Conservation (phyloP, 2,329 filamentous ascomycete genomes). For the Colletotrichum eremochloae region DNA sequence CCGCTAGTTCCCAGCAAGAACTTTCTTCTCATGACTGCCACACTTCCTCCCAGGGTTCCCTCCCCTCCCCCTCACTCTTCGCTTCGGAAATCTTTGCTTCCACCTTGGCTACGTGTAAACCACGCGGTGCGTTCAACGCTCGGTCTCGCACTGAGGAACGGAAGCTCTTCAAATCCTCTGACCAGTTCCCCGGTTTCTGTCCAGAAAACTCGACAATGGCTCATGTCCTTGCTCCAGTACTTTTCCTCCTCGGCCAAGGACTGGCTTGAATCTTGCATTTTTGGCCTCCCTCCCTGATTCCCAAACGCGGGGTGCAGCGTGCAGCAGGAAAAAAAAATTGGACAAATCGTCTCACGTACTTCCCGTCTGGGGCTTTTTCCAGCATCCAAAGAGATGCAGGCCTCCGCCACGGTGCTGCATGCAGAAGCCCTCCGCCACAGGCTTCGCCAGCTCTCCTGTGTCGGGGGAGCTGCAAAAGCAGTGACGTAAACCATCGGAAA, state of each 20-base stretch:
- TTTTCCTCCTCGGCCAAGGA: neutral
- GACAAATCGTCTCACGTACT: neutral
- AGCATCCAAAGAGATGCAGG: conserved; percentile 11
- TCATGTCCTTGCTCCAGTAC: neutral
- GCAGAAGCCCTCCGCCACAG: conserved; percentile 26
- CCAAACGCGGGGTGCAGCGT: conserved; percentile 38
- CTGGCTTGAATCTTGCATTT: neutral
- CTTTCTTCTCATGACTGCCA: conserved; percentile 3
- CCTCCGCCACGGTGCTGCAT: conserved; percentile 13
- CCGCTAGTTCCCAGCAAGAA: conserved; percentile 15
- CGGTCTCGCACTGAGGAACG: conserved; percentile 19
- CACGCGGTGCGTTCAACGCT: conserved; percentile 7
- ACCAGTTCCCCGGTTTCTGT: neutral
- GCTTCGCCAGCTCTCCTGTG: neutral
- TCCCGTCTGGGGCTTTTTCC: conserved; percentile 32
- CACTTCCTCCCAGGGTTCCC: no score
- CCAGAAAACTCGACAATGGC: neutral
- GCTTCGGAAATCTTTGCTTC: neutral
- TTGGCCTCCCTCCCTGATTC: neutral
- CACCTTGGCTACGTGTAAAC: neutral
- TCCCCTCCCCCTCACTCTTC: no score
- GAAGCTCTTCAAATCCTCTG: no score
- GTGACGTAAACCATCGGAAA: neutral
- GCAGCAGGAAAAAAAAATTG: neutral
- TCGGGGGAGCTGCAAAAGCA: neutral